phyloP scores from a whole-genome alignment of 2,329 filamentous ascomycete genomes.

The Aspergillus thermomutatus region DNA sequence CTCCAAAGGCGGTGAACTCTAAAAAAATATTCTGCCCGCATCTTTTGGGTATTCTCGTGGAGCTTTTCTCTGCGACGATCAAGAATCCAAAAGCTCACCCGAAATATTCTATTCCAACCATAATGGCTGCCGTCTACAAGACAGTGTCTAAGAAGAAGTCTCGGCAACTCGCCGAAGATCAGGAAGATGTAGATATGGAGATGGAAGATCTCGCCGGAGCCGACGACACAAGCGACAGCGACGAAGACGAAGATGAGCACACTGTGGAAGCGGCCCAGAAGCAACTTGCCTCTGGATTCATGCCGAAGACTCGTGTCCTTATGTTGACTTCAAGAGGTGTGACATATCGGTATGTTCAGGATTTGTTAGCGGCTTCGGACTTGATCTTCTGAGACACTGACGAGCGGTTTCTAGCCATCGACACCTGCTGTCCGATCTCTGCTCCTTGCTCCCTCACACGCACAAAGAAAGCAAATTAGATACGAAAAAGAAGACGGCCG shows the following conservation, averaged over 20 bases:
- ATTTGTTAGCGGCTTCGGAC: background rate
- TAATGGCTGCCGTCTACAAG: conserved; percentile 73
- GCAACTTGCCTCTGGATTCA: conserved; percentile 32
- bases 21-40: conserved; percentile 38
- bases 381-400: background rate
- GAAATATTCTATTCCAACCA: conserved; percentile 23
- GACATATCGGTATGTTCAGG: conserved; percentile 66
- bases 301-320: conserved; percentile 63
- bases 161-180: conserved; percentile 46
- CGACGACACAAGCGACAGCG: conserved; percentile 39
- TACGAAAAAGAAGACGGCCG: conserved; percentile 70
- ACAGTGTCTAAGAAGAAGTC: conserved; percentile 61
- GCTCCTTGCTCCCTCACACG: conserved; percentile 83
- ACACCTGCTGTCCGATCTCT: conserved; percentile 86
- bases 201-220: conserved; percentile 35
- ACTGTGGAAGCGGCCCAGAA: conserved; percentile 28
- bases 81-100: conserved; percentile 7
- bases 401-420: conserved; percentile 66
- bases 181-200: conserved; percentile 44
- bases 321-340: conserved; percentile 91
- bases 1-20: conserved; percentile 22
- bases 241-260: conserved; percentile 34
- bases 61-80: conserved; percentile 14
- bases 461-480: conserved; percentile 96
- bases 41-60: conserved; percentile 27